Conservation (phyloP, 345 rosid species). For the Euphorbia tirucalli region DNA sequence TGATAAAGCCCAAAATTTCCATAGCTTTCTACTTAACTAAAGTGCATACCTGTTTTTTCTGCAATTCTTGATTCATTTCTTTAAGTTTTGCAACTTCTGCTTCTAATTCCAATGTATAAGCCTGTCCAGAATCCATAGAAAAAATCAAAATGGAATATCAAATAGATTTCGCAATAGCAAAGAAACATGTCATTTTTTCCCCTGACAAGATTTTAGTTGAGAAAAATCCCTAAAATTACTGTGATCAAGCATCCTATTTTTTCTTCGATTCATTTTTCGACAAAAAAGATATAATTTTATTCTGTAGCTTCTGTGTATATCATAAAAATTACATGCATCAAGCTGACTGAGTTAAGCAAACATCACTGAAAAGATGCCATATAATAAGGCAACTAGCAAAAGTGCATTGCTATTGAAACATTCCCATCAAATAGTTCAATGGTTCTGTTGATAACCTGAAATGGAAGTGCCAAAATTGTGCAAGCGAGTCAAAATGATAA, state of each 20-base stretch:
- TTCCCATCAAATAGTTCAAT: neutral
- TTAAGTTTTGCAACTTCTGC: conserved; percentile 33
- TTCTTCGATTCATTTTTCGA: too few relatives aligned
- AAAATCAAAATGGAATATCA: neutral
- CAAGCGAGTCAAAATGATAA: neutral
- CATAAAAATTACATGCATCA: neutral
- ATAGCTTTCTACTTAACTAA: neutral
- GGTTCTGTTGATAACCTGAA: neutral
- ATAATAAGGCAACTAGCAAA: neutral
- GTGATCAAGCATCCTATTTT: neutral
- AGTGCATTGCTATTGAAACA: neutral
- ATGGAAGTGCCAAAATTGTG: neutral
- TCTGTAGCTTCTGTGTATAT: too few relatives aligned
- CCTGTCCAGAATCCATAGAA: conserved; percentile 22
- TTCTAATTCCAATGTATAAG: conserved; percentile 31
- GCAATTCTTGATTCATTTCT: conserved; percentile 27
- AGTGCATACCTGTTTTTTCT: conserved; percentile 27
- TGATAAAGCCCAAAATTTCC: conserved; percentile 2
- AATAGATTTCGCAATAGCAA: neutral
- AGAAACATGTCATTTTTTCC: neutral
- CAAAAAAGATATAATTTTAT: too few relatives aligned
- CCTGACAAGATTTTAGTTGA: neutral
- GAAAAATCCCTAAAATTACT: neutral
- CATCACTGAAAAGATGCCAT: neutral
- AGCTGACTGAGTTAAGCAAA: neutral